phyloP scores from a whole-genome alignment of 2,329 filamentous ascomycete species.

The Septoria petroselini region DNA sequence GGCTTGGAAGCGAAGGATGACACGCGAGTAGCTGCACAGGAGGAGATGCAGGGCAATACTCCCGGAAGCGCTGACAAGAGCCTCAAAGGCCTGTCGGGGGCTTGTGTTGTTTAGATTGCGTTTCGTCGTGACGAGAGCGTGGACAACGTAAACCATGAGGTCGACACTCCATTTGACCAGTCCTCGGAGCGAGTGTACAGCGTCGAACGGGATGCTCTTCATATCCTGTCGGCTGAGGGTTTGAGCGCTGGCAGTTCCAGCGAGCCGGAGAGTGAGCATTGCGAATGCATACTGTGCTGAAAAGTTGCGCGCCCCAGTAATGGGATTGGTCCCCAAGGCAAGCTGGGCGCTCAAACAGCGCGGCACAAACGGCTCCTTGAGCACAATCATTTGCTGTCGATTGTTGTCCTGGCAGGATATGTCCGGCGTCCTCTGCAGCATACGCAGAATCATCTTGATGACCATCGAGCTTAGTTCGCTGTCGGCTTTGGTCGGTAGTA shows the following conservation, averaged over 20 bases:
- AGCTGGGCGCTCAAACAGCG: slow-evolving; percentile 75
- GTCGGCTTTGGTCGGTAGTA: slow-evolving; percentile 42
- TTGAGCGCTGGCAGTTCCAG: slow-evolving; percentile 34
- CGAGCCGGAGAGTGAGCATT: slow-evolving; percentile 70
- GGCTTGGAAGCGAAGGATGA: slow-evolving; percentile 67
- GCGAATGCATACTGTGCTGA: slow-evolving; percentile 72
- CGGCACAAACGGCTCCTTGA: slow-evolving; percentile 70
- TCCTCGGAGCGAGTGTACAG: slow-evolving; percentile 68
- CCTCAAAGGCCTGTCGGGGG: slow-evolving; percentile 25
- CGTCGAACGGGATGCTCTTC: slow-evolving; percentile 50
- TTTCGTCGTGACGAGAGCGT: slow-evolving; percentile 50
- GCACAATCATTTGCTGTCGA: slow-evolving; percentile 57
- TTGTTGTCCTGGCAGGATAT: slow-evolving; percentile 66
- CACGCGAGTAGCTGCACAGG: slow-evolving; percentile 70
- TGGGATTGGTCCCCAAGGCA: slow-evolving; percentile 69
- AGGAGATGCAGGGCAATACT: slow-evolving; percentile 51
- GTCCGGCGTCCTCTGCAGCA: slow-evolving; percentile 72
- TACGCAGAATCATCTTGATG: slow-evolving; percentile 60
- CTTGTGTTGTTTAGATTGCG: slow-evolving; percentile 12
- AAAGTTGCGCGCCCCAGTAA: slow-evolving; percentile 58
- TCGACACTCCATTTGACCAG: slow-evolving; percentile 77
- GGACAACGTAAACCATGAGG: slow-evolving; percentile 55
- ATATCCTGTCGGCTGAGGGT: slow-evolving; percentile 26
- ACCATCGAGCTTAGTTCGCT: slow-evolving; percentile 65
- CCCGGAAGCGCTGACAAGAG: slow-evolving; percentile 21